Percentiles rank a stretch among this genome's conserved stretches.
These are phyloP conservation scores for Fusarium chaquense DNA, from an alignment of 2,329 filamentous ascomycete genomes.

Conservation along the genomic window DNA sequence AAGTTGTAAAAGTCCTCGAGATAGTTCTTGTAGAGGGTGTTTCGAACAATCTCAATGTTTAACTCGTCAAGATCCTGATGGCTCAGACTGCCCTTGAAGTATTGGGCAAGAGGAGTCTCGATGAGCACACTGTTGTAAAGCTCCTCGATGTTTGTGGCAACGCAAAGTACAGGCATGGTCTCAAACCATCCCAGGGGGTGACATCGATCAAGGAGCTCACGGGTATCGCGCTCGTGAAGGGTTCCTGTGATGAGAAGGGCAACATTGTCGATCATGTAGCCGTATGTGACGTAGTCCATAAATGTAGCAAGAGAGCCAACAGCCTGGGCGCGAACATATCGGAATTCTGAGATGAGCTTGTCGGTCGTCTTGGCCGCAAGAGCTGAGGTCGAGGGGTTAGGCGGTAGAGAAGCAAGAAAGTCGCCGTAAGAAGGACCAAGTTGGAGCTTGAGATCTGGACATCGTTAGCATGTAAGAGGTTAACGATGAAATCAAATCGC, in stretches of 20 bases:
- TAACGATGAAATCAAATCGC: constrained; percentile 40
- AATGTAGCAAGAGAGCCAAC: constrained; percentile 92
- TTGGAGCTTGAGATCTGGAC: constrained; percentile 93
- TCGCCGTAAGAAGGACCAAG: constrained; percentile 97
- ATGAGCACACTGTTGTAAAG: constrained; percentile 98
- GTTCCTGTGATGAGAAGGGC: constrained; percentile 98
- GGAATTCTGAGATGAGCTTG: constrained; percentile 97
- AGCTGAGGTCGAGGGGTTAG: constrained; percentile 95
- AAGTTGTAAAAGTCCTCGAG: constrained; percentile 97
- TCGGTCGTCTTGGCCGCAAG: constrained; percentile 96
- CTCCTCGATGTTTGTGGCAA: constrained; percentile 98
- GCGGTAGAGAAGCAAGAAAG: constrained; percentile 91
- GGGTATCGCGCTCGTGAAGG: constrained; percentile 95
- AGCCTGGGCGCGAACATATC: constrained; percentile 94
- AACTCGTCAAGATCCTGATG: constrained; percentile 98
- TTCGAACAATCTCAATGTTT: constrained; percentile 99
- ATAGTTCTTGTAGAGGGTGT: constrained; percentile 99
- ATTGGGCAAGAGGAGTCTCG: constrained; percentile 93
- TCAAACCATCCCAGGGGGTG: constrained; percentile 99
- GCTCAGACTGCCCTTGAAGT: constrained; percentile 96
- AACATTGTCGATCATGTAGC: constrained; percentile 99
- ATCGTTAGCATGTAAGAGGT: constrained; percentile 26
- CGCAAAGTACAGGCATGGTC: constrained; percentile 97
- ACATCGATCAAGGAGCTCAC: constrained; percentile 93
- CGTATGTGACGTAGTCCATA: constrained; percentile 98